A percentile compares a stretch with the other conserved stretches of the same genome.
Conservation (phyloP, 306 rosid genomes). For the Ochetophila trinervis region DNA sequence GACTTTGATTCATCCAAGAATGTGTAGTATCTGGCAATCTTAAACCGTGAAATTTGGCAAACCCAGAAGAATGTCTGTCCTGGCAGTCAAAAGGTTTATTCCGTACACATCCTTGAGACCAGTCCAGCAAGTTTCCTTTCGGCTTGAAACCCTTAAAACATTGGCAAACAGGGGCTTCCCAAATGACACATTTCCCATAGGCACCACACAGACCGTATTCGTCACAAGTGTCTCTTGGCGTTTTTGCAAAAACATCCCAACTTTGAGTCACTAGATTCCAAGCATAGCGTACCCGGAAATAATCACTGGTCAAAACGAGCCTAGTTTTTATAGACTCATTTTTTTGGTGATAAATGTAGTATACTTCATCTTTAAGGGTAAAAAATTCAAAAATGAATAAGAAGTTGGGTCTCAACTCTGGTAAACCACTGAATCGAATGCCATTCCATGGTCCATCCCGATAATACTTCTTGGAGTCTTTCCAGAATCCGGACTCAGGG, state of each 20-base stretch:
- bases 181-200: conserved; percentile 6
- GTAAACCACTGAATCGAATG: neutral
- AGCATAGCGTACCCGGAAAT: neutral
- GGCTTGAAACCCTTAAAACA: neutral
- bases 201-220: conserved; percentile 26
- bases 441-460: neutral
- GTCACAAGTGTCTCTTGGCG: conserved; percentile 26
- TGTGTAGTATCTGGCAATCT: conserved; percentile 14
- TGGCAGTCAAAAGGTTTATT: neutral
- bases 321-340: neutral
- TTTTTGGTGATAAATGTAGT: neutral
- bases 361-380: neutral
- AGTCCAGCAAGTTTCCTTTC: neutral
- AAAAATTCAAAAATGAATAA: neutral
- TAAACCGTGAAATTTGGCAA: neutral
- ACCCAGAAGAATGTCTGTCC: neutral
- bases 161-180: too few species aligned
- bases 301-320: neutral
- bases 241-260: neutral
- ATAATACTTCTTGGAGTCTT: neutral
- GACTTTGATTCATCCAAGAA: neutral
- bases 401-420: neutral
- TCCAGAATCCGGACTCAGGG: neutral
- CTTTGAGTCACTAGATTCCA: neutral
- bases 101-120: neutral